These are phyloP conservation scores for Populus davidiana DNA, from an alignment of 345 rosid genomes.

Conservation along the genomic window DNA sequence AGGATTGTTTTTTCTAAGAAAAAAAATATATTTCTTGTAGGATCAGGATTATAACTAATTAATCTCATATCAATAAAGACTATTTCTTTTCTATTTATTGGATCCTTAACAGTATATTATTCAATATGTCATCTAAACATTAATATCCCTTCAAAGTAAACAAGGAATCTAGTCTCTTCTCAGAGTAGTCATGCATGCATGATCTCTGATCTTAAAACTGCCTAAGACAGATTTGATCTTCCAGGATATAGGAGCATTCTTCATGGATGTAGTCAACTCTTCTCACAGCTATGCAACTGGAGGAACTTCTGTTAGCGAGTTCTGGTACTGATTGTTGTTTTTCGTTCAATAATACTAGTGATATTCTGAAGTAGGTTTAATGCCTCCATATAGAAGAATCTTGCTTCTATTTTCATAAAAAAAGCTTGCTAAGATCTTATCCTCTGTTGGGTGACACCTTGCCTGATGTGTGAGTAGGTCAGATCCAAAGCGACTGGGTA, in stretches of 20 bases:
- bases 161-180: too few species aligned
- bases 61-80: too few species aligned
- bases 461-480: constrained; percentile 44
- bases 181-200: neutral
- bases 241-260: constrained; percentile 68
- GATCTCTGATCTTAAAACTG: neutral
- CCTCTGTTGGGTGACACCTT: constrained; percentile 3
- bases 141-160: too few species aligned
- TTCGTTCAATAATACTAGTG: neutral
- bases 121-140: too few species aligned
- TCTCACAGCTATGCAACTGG: constrained; percentile 93
- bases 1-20: too few species aligned
- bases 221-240: constrained; percentile 12
- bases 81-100: too few species aligned
- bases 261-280: constrained; percentile 80
- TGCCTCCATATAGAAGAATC: neutral
- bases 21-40: too few species aligned
- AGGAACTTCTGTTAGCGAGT: constrained; percentile 75
- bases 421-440: neutral
- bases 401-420: neutral
- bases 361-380: neutral
- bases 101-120: too few species aligned
- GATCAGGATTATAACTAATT: too few species aligned
- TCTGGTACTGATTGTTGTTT: constrained; percentile 56
- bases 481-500: constrained; percentile 76